These are phyloP conservation scores for Ogataea haglerorum DNA, from an alignment of 805 yeast genomes.

Conservation along the genomic window DNA sequence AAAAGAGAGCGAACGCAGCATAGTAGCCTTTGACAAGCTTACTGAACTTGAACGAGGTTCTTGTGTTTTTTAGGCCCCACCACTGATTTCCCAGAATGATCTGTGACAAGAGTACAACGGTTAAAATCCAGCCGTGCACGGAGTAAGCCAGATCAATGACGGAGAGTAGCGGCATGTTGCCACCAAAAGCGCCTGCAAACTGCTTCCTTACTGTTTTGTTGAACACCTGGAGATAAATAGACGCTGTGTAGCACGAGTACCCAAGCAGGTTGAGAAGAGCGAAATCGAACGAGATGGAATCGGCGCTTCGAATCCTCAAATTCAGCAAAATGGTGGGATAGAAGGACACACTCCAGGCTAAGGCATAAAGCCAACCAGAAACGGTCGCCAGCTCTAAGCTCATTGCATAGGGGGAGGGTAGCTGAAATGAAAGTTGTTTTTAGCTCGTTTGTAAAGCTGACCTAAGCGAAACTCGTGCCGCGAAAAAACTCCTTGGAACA, in stretches of 20 bases:
- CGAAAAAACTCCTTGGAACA: background rate
- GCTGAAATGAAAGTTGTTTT: background rate
- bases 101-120: conserved; percentile 38
- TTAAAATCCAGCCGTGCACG: conserved; percentile 43
- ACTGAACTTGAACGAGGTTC: conserved; percentile 26
- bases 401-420: conserved; percentile 7
- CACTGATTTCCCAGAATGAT: conserved; percentile 32
- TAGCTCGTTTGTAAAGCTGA: background rate
- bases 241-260: conserved; percentile 40
- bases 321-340: conserved; percentile 47
- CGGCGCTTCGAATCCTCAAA: conserved; percentile 38
- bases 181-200: conserved; percentile 32
- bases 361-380: conserved; percentile 31
- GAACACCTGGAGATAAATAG: conserved; percentile 42
- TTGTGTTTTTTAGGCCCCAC: conserved; percentile 34
- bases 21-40: conserved; percentile 20
- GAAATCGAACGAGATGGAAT: conserved; percentile 50
- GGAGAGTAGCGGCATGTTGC: conserved; percentile 39
- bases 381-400: conserved; percentile 13
- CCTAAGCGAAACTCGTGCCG: background rate
- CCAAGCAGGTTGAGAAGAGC: conserved; percentile 45
- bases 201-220: conserved; percentile 31
- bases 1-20: conserved; percentile 10
- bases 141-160: conserved; percentile 45
- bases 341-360: conserved; percentile 42